A percentile compares a stretch with the other conserved stretches of the same genome.
These are phyloP conservation scores for Primulina eburnea DNA, from an alignment of 257 asterid species.

Conservation along the genomic window DNA sequence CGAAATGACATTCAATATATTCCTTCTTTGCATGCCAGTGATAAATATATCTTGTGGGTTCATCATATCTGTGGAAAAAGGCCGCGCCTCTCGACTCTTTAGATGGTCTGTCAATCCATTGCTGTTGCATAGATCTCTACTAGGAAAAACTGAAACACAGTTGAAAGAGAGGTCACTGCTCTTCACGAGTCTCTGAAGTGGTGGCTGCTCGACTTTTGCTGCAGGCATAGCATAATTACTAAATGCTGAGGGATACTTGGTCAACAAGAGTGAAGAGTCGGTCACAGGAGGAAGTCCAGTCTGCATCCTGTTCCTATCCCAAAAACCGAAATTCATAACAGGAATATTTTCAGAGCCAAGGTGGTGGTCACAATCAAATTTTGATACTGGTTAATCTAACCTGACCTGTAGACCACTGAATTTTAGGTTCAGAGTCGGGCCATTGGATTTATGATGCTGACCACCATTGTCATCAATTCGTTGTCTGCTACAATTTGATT, in stretches of 20 bases:
- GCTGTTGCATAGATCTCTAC: conserved; percentile 43
- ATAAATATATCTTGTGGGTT: conserved; percentile 46
- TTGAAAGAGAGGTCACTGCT: conserved; percentile 37
- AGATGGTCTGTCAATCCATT: conserved; percentile 43
- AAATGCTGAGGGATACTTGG: conserved; percentile 80
- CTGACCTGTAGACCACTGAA: conserved; percentile 34
- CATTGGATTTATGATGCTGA: conserved; percentile 36
- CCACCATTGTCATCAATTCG: conserved; percentile 28
- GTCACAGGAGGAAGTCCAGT: conserved; percentile 53
- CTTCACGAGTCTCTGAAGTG: conserved; percentile 33
- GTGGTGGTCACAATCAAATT: conserved; percentile 38
- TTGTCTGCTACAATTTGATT: conserved; percentile 35
- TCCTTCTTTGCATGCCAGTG: conserved; percentile 70
- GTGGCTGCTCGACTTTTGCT: conserved; percentile 46
- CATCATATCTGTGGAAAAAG: conserved; percentile 52
- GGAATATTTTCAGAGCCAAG: conserved; percentile 49
- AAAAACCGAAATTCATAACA: conserved; percentile 39
- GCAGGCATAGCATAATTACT: conserved; percentile 44
- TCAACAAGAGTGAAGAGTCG: conserved; percentile 55
- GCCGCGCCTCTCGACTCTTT: conserved; percentile 46
- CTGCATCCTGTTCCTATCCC: conserved; percentile 56
- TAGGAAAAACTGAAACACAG: conserved; percentile 44
- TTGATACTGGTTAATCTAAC: conserved; percentile 42
- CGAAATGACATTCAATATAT: conserved; percentile 48
- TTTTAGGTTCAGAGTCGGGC: conserved; percentile 41